phyloP scores from a whole-genome alignment of 2,329 filamentous ascomycete species.

The Trichoderma gracile region DNA sequence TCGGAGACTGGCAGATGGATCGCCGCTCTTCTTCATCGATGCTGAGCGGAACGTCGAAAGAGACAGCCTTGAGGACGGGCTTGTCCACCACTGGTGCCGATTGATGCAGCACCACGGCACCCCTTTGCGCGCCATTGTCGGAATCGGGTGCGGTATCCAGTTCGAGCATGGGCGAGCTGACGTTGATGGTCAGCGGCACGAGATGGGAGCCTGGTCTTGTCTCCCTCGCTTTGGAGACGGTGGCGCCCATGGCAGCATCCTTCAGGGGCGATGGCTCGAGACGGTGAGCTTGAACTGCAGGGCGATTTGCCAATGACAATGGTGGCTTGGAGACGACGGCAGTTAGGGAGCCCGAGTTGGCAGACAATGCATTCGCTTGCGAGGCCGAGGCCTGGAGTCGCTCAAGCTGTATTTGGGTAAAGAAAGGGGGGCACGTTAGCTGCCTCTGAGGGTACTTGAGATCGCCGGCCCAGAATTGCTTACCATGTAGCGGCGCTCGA shows the following conservation, averaged over 20 bases:
- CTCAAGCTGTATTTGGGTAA: constrained; percentile 28
- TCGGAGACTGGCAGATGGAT: constrained; percentile 61
- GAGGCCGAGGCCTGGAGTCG: constrained; percentile 27
- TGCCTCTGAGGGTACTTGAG: background rate
- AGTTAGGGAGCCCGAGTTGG: background rate
- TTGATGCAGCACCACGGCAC: constrained; percentile 11
- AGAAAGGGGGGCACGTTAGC: constrained; percentile 1
- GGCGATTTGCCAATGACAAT: constrained; percentile 16
- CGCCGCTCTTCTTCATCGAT: constrained; percentile 36
- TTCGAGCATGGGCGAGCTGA: constrained; percentile 19
- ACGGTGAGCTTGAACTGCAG: constrained; percentile 27
- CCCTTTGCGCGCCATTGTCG: constrained; percentile 16
- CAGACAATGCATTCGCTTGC: constrained; percentile 4
- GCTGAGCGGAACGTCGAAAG: constrained; percentile 37
- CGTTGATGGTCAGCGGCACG: constrained; percentile 28
- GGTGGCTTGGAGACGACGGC: constrained; percentile 6
- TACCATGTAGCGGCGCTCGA: constrained; percentile 61
- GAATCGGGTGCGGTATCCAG: constrained; percentile 23
- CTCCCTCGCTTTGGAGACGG: constrained; percentile 14
- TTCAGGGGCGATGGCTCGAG: constrained; percentile 21
- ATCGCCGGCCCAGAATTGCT: constrained; percentile 29
- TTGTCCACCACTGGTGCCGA: constrained; percentile 31
- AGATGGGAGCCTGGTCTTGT: constrained; percentile 23
- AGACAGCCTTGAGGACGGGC: constrained; percentile 34
- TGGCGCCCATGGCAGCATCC: constrained; percentile 5